Evolutionary conservation across 1,139 yeast genomes (phyloP).

Genomic region (Pichia sp.): DNA sequence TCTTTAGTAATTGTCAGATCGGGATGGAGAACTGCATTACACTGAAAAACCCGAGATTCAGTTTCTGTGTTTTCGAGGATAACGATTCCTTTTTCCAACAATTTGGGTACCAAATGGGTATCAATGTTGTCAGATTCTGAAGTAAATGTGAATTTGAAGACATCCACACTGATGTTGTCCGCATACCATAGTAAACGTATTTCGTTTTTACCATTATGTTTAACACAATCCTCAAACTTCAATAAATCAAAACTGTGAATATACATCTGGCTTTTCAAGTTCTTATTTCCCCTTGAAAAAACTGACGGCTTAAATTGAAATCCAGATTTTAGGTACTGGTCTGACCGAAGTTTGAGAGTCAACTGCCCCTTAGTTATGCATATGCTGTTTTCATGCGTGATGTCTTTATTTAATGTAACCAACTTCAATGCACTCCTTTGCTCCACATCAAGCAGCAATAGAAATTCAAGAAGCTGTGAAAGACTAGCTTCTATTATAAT

Average conservation of each 20-base stretch:
- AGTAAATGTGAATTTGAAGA: slow-evolving; percentile 12
- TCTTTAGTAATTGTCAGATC: slow-evolving; percentile 18
- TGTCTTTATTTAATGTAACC: slow-evolving; percentile 16
- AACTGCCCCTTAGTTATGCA: slow-evolving; percentile 31
- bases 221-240: slow-evolving; percentile 13
- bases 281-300: slow-evolving; percentile 25
- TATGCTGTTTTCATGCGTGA: slow-evolving; percentile 34
- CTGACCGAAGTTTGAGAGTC: slow-evolving; percentile 31
- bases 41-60: background rate
- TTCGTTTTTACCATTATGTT: slow-evolving; percentile 25
- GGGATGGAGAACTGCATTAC: slow-evolving; percentile 18
- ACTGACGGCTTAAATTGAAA: slow-evolving; percentile 27
- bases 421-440: slow-evolving; percentile 10
- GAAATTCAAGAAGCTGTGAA: background rate
- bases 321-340: slow-evolving; percentile 33
- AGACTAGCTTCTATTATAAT: slow-evolving; percentile 1
- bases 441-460: background rate
- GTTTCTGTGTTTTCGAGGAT: background rate
- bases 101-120: background rate
- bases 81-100: background rate
- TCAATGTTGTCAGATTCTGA: background rate
- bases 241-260: slow-evolving; percentile 22
- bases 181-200: slow-evolving; percentile 38
- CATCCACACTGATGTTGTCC: slow-evolving; percentile 25
- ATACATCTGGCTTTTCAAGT: slow-evolving; percentile 22